Base-by-base conservation (phyloP, 129 eudicot genomes). In the Apium graveolens region DNA sequence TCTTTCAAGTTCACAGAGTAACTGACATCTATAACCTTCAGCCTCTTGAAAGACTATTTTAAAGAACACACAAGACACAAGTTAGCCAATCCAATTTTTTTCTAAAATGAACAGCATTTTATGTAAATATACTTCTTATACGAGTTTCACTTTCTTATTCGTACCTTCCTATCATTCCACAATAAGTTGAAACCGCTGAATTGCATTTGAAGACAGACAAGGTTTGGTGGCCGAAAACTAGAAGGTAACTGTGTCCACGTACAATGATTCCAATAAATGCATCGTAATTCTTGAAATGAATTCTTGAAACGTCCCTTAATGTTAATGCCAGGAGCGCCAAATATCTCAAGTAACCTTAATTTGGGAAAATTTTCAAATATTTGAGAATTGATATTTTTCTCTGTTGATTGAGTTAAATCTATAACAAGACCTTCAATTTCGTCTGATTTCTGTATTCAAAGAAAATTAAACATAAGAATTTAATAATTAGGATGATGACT, bases 351-450 rank as follows among this genome's bases (percentile, higher is more conserved):
- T 27, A 73, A 73, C 8, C 74, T 70, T 21, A 70, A 8, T 2
- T 70, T 70, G 74, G 74, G 74, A 29, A 70, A 8, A 13, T 3
- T 73, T 73, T 42, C 76, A n/a, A 73, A 73, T 43, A 45, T 41
- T 1, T 44, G 4, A 16, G 55, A 1, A n/a, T 1, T 18, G 11
- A 73, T 21, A 1, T 11, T 6, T 3, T 42, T 41, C 29, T 9
- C 3, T 0, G 20, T 24, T 12, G 53, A 73, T 0, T 1, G 13
- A 12, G 21, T 73, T 1, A 73, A 4, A n/a, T 41, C 76, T 43
- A 73, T 7, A 1, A 14, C 26, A 14, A 73, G 45, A 12, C 1
- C 76, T 73, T 73, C 76, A 73, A 73, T 27, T 8, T 21, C 8
- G 11, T 70, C 37, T 1, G 5, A 17, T 69, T 20, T 39, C 43